Conservation (phyloP, 2,329 filamentous ascomycete genomes). For the Sporothrix inflata region DNA sequence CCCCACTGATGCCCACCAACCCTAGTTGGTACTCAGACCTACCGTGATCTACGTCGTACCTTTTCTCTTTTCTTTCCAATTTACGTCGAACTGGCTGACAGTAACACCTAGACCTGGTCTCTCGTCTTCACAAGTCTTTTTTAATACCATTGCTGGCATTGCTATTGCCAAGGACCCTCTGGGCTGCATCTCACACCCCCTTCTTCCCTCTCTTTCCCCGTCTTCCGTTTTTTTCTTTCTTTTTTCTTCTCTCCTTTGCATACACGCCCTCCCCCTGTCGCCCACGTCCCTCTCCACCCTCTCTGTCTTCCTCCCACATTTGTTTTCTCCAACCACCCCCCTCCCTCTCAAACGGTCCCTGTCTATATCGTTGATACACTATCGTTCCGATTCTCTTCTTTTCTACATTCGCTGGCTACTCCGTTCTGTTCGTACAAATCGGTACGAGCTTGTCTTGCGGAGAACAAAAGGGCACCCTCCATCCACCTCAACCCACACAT, state of each 20-base stretch:
- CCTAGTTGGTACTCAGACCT: conserved; percentile 4
- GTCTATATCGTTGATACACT: conserved; percentile 27
- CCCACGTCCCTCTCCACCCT: conserved; percentile 2
- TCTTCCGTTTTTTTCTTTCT: conserved; percentile 14
- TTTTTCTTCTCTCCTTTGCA: background rate
- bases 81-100: background rate
- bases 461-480: conserved; percentile 16
- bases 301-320: background rate
- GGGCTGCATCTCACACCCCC: conserved; percentile 20
- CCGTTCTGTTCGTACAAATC: conserved; percentile 12
- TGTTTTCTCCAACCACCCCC: background rate
- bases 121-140: background rate
- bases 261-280: conserved; percentile 3
- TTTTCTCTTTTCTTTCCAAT: background rate
- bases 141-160: conserved; percentile 7
- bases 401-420: background rate
- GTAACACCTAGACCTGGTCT: background rate
- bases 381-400: conserved; percentile 18
- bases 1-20: conserved; percentile 14
- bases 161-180: conserved; percentile 19
- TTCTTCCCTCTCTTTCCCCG: background rate
- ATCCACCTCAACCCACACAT: background rate
- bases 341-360: conserved; percentile 12
- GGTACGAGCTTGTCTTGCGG: background rate
- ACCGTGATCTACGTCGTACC: background rate